These are phyloP conservation scores for Quercus ilex DNA, from an alignment of 306 rosid genomes.

Conservation along the genomic window DNA sequence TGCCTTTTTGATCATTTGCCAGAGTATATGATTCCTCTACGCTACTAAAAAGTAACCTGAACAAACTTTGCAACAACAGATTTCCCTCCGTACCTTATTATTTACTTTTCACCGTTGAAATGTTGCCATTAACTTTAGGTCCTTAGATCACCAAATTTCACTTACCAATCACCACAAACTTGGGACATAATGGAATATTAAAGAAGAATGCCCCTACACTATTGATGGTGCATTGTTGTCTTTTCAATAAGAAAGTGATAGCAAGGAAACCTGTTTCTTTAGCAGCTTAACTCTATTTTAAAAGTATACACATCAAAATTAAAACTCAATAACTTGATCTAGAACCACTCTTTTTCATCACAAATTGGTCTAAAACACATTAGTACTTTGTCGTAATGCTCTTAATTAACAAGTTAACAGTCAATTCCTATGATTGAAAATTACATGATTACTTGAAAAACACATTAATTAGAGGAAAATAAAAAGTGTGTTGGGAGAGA, in stretches of 20 bases:
- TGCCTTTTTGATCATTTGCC: not conserved
- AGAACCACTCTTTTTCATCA: too few species aligned
- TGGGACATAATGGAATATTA: not conserved
- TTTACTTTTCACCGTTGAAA: too few species aligned
- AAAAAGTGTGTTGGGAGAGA: too few species aligned
- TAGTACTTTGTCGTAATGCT: too few species aligned
- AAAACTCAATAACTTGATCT: too few species aligned
- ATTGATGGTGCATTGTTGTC: not conserved
- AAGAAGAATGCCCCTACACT: not conserved
- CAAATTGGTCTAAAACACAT: too few species aligned
- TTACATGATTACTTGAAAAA: too few species aligned
- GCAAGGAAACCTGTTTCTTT: not conserved
- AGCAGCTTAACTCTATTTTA: too few species aligned
- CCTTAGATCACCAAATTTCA: not conserved
- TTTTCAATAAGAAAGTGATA: not conserved
- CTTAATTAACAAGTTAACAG: too few species aligned
- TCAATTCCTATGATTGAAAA: too few species aligned
- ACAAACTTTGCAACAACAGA: not conserved
- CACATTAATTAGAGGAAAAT: too few species aligned
- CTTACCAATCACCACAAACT: not conserved
- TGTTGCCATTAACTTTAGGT: not conserved
- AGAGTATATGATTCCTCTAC: slow-evolving; percentile 15
- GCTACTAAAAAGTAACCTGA: not conserved
- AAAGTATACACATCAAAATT: too few species aligned
- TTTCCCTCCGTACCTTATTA: not conserved